Conservation (phyloP, 179 eudicot genomes). For the Amaranthus tricolor region DNA sequence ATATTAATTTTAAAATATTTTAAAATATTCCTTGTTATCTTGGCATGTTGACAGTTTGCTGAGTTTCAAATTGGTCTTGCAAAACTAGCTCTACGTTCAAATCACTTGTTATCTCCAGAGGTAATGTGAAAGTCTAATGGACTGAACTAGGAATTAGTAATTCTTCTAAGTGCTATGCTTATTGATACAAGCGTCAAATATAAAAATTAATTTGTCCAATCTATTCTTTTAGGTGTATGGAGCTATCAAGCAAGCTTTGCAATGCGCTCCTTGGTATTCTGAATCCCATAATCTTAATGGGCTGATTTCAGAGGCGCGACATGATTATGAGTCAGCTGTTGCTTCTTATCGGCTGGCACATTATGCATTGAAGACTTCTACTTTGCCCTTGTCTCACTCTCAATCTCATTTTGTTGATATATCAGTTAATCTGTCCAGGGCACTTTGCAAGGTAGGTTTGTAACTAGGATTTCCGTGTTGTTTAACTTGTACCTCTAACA, state of each 20-base stretch:
- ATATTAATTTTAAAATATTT: background rate
- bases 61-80: conserved; percentile 93
- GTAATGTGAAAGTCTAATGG: conserved; percentile 39
- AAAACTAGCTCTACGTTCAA: conserved; percentile 71
- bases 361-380: conserved; percentile 44
- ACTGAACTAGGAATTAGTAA: background rate
- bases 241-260: conserved; percentile 86
- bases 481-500: background rate
- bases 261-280: conserved; percentile 78
- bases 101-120: conserved; percentile 71
- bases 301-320: conserved; percentile 72
- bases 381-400: conserved; percentile 42
- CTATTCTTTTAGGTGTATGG: conserved; percentile 63
- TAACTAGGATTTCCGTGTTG: conserved; percentile 5
- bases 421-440: conserved; percentile 83
- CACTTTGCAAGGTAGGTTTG: conserved; percentile 62
- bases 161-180: background rate
- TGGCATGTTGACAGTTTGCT: conserved; percentile 57
- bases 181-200: background rate
- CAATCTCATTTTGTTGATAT: conserved; percentile 43
- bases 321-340: conserved; percentile 70
- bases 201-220: background rate
- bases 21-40: conserved; percentile 11
- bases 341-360: conserved; percentile 72
- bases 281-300: conserved; percentile 87